Conservation (phyloP, 176 grass and related monocot genomes). For the Oryza officinalis region DNA sequence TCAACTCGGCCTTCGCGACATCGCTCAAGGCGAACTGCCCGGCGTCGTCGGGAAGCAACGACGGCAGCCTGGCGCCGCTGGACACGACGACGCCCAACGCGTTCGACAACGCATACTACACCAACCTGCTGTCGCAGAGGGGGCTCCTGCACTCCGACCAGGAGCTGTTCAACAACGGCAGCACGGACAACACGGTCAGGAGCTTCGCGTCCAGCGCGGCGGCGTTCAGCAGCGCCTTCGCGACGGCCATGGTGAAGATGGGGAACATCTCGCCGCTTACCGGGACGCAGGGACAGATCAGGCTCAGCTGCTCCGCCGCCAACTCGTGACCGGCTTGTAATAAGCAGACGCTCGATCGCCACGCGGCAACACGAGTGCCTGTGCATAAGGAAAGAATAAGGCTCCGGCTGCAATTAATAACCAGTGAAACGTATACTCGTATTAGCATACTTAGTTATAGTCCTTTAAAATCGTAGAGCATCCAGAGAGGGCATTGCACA, state of each 20-base stretch:
- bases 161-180: conserved; percentile 36
- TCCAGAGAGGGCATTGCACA: too few species aligned
- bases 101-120: conserved; percentile 49
- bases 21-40: conserved; percentile 52
- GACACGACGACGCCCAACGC: conserved; percentile 28
- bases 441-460: too few species aligned
- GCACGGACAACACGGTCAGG: conserved; percentile 34
- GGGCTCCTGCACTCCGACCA: conserved; percentile 57
- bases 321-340: too few species aligned
- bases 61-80: conserved; percentile 40
- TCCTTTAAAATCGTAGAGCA: too few species aligned
- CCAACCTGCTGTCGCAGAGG: conserved; percentile 35
- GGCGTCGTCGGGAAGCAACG: neutral
- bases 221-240: conserved; percentile 29
- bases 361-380: too few species aligned
- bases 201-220: conserved; percentile 7
- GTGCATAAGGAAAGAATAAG: too few species aligned
- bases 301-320: conserved; percentile 22
- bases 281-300: conserved; percentile 28
- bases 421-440: too few species aligned
- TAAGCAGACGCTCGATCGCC: too few species aligned
- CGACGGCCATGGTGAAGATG: conserved; percentile 47
- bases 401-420: too few species aligned
- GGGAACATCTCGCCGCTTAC: conserved; percentile 28
- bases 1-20: conserved; percentile 40